Conservation (phyloP, 371 early-diverging fungal species). For the Mucor plumbeus region DNA sequence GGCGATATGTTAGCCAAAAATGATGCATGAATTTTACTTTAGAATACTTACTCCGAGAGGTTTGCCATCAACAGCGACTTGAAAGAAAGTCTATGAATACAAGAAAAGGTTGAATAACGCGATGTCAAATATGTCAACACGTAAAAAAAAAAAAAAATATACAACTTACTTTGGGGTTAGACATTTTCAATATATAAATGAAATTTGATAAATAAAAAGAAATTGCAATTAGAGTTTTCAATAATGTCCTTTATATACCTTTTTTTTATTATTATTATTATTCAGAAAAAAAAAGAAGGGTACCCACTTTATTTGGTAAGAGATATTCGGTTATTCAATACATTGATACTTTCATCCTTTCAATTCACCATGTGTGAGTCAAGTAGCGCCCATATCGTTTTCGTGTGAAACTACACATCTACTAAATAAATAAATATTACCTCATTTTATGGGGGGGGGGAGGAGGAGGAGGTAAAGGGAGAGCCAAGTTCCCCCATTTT, state of each 20-base stretch:
- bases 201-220: not conserved
- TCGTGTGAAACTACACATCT: constrained; percentile 4
- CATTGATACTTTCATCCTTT: not conserved
- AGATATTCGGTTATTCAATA: not conserved
- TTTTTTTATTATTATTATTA: not conserved
- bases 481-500: not conserved
- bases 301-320: not conserved
- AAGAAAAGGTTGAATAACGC: not conserved
- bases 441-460: constrained; percentile 18
- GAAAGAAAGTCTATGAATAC: constrained; percentile 54
- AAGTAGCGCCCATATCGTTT: not conserved
- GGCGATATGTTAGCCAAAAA: constrained; percentile 19
- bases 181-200: constrained; percentile 4
- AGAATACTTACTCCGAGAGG: constrained; percentile 55
- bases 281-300: not conserved
- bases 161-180: constrained; percentile 18
- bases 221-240: not conserved
- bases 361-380: constrained; percentile 4
- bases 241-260: constrained; percentile 1
- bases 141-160: not conserved
- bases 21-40: not conserved
- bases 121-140: not conserved
- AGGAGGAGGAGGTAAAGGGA: too few relatives aligned
- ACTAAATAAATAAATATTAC: constrained; percentile 15
- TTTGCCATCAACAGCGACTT: constrained; percentile 52